Percentiles rank a stretch among this genome's conserved stretches.
Conservation (phyloP, 495 filamentous ascomycete species). For the Annulohypoxylon moriforme region DNA sequence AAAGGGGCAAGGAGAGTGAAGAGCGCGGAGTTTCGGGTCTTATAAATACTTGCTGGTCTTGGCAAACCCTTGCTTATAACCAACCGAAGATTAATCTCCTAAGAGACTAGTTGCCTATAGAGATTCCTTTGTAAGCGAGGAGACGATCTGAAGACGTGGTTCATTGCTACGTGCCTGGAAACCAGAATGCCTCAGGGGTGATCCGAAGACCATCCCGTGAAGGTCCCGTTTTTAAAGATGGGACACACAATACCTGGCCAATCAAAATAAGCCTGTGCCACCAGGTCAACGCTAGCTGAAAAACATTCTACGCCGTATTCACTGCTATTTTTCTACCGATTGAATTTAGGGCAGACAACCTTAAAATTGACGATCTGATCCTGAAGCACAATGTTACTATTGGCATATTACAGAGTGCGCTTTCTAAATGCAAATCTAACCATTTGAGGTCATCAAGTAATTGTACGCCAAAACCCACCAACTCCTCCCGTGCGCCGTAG, state of each 20-base stretch:
- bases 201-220: conserved; percentile 6
- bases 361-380: not conserved
- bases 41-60: conserved; percentile 30
- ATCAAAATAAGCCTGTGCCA: not conserved
- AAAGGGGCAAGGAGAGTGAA: conserved; percentile 19
- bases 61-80: not conserved
- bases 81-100: conserved; percentile 8
- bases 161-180: conserved; percentile 5
- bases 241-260: not conserved
- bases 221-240: conserved; percentile 5
- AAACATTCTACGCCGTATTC: not conserved
- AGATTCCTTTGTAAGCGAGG: not conserved
- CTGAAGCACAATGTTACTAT: not conserved
- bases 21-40: conserved; percentile 2
- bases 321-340: not conserved
- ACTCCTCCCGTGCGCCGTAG: conserved; percentile 5
- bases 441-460: not conserved
- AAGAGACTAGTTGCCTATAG: not conserved
- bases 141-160: conserved; percentile 2
- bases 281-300: conserved; percentile 8
- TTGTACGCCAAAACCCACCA: conserved; percentile 16
- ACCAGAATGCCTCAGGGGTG: conserved; percentile 8
- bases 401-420: conserved; percentile 17
- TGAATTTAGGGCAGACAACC: not conserved
- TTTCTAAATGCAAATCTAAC: conserved; percentile 19